phyloP scores from a whole-genome alignment of 805 yeast genomes.

The Candida argentea region DNA sequence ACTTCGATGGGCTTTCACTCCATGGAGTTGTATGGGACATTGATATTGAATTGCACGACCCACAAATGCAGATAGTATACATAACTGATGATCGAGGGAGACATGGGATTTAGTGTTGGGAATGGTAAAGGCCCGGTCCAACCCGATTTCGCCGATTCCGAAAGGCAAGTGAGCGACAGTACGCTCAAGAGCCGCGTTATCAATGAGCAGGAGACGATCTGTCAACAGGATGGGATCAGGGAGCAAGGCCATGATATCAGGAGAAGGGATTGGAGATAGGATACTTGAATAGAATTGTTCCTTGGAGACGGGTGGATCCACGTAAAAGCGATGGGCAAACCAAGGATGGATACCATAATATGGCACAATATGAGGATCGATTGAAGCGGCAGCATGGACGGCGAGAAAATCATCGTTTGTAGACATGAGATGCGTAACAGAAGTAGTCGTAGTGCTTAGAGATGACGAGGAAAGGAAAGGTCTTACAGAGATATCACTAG shows the following conservation, averaged over 20 bases:
- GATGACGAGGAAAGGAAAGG: too few relatives aligned
- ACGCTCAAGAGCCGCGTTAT: conserved; percentile 10
- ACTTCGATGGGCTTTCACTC: conserved; percentile 70
- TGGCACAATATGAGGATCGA: conserved; percentile 21
- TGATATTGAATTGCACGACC: conserved; percentile 38
- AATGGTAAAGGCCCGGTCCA: conserved; percentile 66
- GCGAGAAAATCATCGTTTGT: conserved; percentile 25
- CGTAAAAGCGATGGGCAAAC: conserved; percentile 64
- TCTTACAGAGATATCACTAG: too few relatives aligned
- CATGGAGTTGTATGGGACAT: conserved; percentile 66
- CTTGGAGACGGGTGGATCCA: conserved; percentile 18
- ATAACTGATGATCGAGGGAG: conserved; percentile 53
- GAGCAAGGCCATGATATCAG: conserved; percentile 32
- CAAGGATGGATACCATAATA: conserved; percentile 86
- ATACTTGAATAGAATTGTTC: conserved; percentile 47
- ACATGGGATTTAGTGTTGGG: conserved; percentile 64
- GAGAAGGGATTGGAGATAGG: conserved; percentile 30
- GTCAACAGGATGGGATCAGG: conserved; percentile 52
- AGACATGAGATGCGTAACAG: too few relatives aligned
- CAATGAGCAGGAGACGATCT: conserved; percentile 22
- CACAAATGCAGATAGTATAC: conserved; percentile 41
- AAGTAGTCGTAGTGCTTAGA: too few relatives aligned
- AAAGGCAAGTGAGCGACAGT: conserved; percentile 5
- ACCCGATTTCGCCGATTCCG: conserved; percentile 84
- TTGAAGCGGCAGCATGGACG: conserved; percentile 10